Evolutionary conservation across 2,329 filamentous ascomycete genomes (phyloP), one percentile per base, ranked within the genome.

Genomic region (Neofusicoccum umdonicola): DNA sequence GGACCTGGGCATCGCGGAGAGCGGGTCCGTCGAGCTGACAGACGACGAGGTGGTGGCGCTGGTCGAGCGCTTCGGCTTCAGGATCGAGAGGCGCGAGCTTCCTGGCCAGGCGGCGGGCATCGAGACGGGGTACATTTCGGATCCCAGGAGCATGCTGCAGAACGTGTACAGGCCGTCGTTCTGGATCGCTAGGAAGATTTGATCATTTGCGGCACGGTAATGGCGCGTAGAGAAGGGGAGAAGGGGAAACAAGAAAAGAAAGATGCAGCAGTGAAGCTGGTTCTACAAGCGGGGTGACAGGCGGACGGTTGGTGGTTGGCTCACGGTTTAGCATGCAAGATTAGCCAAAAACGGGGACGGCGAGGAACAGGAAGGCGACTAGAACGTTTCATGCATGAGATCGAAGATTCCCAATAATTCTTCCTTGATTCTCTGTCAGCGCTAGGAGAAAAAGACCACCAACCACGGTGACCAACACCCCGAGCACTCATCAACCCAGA

Each of bases 11-110:
- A 96, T 97, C 68, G 93, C 88, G 0, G 93, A 96, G 70, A 92
- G 92, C 0, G 95, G 95, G 0, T 93, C 88, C 67, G 91, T 98
- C 69, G 95, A 99, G 80, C 83, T 99, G 63, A 89, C 90, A 0
- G 87, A 97, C 66, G 92, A 97, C 34, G 95, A 99, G 80, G 90
- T 99, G 9, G 78, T 96, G 65, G 83, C 84, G 15, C 80, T 99
- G 47, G 84, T 98, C 1, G 80, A 88, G 69, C 84, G 84, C 64
- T 80, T 94, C 71, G 95, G 93, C 0, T 99, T 99, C 72, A 81
- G 80, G 4, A 80, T 99, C 6, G 87, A 91, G 72, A 83, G 81
- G 68, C 83, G 84, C 57, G 82, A 89, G 73, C 69, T 71, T 7
- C 81, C 81, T 1, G 83, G 81, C 3, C 12, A 4, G 27, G 47